Evolutionary conservation across 1,284 basidiomycete species (phyloP).

Genomic region (Hemileia vastatrix): DNA sequence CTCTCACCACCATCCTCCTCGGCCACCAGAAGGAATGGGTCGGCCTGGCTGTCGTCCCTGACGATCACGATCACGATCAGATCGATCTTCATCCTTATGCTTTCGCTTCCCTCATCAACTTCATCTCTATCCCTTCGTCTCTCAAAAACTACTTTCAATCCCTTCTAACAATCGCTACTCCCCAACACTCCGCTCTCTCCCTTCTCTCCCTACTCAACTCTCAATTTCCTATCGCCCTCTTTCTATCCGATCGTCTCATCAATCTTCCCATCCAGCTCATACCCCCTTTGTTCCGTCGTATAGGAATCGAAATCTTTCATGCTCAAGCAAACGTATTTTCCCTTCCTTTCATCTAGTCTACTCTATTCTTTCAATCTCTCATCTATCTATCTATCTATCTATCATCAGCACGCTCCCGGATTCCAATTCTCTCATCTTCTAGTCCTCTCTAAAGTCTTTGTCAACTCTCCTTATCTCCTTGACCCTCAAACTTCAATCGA

Average conservation of each 20-base stretch:
- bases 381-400: not conserved
- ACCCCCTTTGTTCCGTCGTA: slow-evolving; percentile 9
- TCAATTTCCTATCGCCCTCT: slow-evolving; percentile 2
- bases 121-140: not conserved
- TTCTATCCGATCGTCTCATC: slow-evolving; percentile 18
- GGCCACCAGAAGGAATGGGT: slow-evolving; percentile 23
- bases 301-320: slow-evolving; percentile 18
- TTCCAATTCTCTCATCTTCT: slow-evolving; percentile 9
- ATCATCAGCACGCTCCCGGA: slow-evolving; percentile 14
- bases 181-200: not conserved
- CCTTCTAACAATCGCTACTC: not conserved
- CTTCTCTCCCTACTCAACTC: not conserved
- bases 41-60: slow-evolving; percentile 17
- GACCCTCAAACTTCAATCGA: too few relatives aligned
- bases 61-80: slow-evolving; percentile 19
- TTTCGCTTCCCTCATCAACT: slow-evolving; percentile 20
- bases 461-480: not conserved
- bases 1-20: slow-evolving; percentile 11
- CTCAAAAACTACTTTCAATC: not conserved
- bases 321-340: slow-evolving; percentile 20
- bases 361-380: not conserved
- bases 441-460: slow-evolving; percentile 16
- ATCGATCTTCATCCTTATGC: too few relatives aligned
- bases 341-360: not conserved
- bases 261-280: slow-evolving; percentile 19